Percentiles rank a stretch among this genome's conserved stretches.
Conservation (phyloP, 192 early-diverging fungal species). For the Coemansia sp. region DNA sequence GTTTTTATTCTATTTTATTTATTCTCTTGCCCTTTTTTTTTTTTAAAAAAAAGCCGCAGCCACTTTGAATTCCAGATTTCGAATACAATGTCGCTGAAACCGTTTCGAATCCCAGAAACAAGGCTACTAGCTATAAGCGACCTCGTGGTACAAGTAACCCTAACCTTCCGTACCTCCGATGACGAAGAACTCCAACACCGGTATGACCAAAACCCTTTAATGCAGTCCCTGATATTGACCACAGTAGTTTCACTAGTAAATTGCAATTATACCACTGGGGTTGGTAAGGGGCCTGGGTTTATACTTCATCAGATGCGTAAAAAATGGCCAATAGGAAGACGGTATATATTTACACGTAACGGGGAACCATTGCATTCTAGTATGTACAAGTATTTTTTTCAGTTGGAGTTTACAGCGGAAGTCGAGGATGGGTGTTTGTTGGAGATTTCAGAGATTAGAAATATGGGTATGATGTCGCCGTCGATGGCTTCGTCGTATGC, state of each 20-base stretch:
- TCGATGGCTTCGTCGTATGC: constrained; percentile 41
- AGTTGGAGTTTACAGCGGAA: constrained; percentile 47
- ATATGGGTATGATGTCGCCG: constrained; percentile 31
- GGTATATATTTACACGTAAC: constrained; percentile 51
- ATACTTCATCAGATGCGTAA: constrained; percentile 51
- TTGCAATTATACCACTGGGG: constrained; percentile 45
- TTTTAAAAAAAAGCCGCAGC: too few relatives aligned
- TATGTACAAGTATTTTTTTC: constrained; percentile 54
- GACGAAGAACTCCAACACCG: constrained; percentile 48
- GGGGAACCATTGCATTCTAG: constrained; percentile 53
- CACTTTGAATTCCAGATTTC: not conserved
- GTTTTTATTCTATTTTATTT: not conserved
- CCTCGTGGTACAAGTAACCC: constrained; percentile 45
- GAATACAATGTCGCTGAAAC: constrained; percentile 10
- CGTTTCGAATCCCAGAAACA: constrained; percentile 50
- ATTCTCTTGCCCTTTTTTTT: constrained; percentile 4
- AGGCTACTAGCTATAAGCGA: constrained; percentile 45
- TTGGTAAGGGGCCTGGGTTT: constrained; percentile 47
- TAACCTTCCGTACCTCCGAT: constrained; percentile 45
- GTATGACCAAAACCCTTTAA: constrained; percentile 25
- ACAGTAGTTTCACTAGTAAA: constrained; percentile 49
- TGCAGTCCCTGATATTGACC: constrained; percentile 45
- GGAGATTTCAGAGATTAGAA: constrained; percentile 44
- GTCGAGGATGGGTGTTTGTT: constrained; percentile 10
- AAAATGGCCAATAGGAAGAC: constrained; percentile 51